A percentile compares a stretch with the other conserved stretches of the same genome.
phyloP scores from a whole-genome alignment of 441 rosid genomes.

The Iberis amara region DNA sequence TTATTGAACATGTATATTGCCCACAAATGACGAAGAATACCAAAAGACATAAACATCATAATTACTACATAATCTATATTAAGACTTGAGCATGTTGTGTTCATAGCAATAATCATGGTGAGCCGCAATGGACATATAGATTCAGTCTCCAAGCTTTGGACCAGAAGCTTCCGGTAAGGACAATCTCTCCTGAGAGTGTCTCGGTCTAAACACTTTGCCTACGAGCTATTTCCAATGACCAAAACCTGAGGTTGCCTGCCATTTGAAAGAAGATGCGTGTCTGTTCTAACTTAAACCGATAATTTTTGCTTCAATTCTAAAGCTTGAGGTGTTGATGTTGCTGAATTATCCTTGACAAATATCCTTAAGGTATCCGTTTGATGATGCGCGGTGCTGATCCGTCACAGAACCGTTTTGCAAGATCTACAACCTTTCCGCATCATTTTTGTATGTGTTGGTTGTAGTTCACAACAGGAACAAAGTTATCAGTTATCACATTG shows the following conservation, averaged over 20 bases:
- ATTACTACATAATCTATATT: too few relatives aligned
- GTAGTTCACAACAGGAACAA: constrained; percentile 7
- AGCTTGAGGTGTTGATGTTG: constrained; percentile 26
- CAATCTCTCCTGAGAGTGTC: too few relatives aligned
- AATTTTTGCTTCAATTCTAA: constrained; percentile 36
- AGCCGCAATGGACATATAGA: too few relatives aligned
- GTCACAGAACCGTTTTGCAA: constrained; percentile 88
- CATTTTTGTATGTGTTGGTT: constrained; percentile 16
- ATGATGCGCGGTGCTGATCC: constrained; percentile 85
- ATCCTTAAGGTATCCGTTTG: constrained; percentile 88
- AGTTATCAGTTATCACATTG: not conserved
- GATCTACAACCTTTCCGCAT: constrained; percentile 78
- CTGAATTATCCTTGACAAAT: constrained; percentile 50
- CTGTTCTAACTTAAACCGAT: constrained; percentile 33
- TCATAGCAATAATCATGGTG: too few relatives aligned
- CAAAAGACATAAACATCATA: too few relatives aligned
- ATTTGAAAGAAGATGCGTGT: not conserved
- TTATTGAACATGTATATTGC: too few relatives aligned
- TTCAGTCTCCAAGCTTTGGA: too few relatives aligned
- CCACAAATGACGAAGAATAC: too few relatives aligned
- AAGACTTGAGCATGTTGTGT: too few relatives aligned
- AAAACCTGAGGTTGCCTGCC: constrained; percentile 10
- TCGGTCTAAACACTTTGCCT: constrained; percentile 13
- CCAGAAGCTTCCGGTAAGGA: not conserved
- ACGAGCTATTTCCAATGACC: not conserved